Percentiles rank a stretch among this genome's conserved stretches.
phyloP scores from a whole-genome alignment of 2,329 filamentous ascomycete genomes.

The Colletotrichum sp. region DNA sequence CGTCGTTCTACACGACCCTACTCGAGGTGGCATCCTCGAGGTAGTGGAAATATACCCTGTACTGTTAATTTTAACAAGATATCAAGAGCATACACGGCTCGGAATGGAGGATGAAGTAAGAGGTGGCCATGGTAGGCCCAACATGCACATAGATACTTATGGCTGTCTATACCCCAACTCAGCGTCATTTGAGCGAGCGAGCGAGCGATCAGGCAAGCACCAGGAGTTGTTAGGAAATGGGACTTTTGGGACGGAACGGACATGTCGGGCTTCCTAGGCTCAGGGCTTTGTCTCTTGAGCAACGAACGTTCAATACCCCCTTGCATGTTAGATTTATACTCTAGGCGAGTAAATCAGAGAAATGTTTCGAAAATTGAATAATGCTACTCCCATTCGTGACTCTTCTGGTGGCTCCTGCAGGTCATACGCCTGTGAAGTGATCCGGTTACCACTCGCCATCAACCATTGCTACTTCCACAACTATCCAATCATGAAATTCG shows the following conservation, averaged over 20 bases:
- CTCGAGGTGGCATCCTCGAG: background rate
- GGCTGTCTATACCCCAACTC: constrained; percentile 20
- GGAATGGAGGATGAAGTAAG: background rate
- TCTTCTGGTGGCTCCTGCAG: background rate
- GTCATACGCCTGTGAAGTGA: background rate
- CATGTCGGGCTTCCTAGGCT: background rate
- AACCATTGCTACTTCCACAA: background rate
- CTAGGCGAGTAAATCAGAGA: constrained; percentile 3
- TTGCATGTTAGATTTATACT: constrained; percentile 12
- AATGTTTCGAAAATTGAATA: background rate
- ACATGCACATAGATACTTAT: constrained; percentile 12
- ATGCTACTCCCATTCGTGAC: background rate
- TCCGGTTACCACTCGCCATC: background rate
- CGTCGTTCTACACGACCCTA: background rate
- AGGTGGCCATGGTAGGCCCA: background rate
- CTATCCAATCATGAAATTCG: background rate
- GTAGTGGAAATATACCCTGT: constrained; percentile 13
- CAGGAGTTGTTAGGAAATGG: constrained; percentile 11
- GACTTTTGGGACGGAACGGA: constrained; percentile 1
- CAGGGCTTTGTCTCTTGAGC: background rate
- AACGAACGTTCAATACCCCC: constrained; percentile 15
- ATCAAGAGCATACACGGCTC: constrained; percentile 7
- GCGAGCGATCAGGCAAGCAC: constrained; percentile 2
- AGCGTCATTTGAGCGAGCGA: constrained; percentile 21
- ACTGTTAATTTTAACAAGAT: constrained; percentile 10